Evolutionary conservation across 371 early-diverging fungal genomes (phyloP), one percentile per base, ranked within the genome.

Genomic region (Mortierella sp.): DNA sequence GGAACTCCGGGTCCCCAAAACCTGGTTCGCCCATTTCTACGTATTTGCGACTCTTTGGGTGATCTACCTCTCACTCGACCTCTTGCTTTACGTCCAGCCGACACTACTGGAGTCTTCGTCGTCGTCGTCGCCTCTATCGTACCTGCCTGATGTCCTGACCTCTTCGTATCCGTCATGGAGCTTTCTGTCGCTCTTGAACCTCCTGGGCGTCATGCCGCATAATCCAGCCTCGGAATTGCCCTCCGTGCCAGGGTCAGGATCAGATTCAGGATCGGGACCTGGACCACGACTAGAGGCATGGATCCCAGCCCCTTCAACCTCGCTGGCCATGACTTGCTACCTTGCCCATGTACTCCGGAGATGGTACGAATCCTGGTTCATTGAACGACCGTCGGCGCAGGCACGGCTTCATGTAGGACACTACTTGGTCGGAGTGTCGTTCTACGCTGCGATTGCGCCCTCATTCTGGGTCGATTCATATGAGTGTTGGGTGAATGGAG

Each of bases 11-110:
- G 89, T 92, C 0, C 86, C 90, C 4, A 92, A 92, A 59, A 60
- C 73, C 13, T 83, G 80, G 73, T 92, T 92, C 79, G 62, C 82
- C 0, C 91, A 92, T 60, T 92, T 92, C 62, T 92, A 92, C 62
- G 65, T 83, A 28, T 60, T 56, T 34, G 76, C 76, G 7, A 31
- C 69, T 4, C 48, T 67, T 41, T 74, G 76, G 76, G 57, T 57
- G 64, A 7, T 60, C 50, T 74, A 74, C 17, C 43, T 68, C 12
- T 34, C 57, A 0, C 8, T 64, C n/a, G 76, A 74, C 19, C 68
- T 74, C n/a, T 40, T 51, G 40, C 16, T 56, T 22, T 68, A 60
- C 46, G 48, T 57, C 14, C n/a, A n/a, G n/a, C n/a, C n/a, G n/a
- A n/a, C n/a, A n/a, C n/a, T n/a, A n/a, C n/a, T n/a, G n/a, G n/a